Percentiles rank a stretch among this genome's conserved stretches.
Evolutionary conservation across 768 basidiomycete species (phyloP).

Genomic region (Strobilomyces confusus): DNA sequence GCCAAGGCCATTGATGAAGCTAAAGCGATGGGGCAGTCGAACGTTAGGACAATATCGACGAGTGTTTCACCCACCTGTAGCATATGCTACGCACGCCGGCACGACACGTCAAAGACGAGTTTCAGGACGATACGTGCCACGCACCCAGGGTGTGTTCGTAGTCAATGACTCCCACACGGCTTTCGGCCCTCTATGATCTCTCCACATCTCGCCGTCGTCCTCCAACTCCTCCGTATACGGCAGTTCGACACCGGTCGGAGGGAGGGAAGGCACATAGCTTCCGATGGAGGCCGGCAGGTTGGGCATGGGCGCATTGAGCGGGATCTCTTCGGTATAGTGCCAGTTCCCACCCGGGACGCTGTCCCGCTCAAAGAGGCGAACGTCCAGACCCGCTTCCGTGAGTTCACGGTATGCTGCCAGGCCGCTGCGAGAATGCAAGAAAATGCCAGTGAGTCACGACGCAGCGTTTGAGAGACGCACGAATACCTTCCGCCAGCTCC

Average conservation of each 20-base stretch:
- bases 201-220: conserved; percentile 3
- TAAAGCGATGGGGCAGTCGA: background rate
- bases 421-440: conserved; percentile 7
- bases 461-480: background rate
- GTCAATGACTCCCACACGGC: conserved; percentile 14
- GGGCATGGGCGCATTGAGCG: conserved; percentile 10
- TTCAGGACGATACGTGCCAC: background rate
- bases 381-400: conserved; percentile 13
- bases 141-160: conserved; percentile 9
- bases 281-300: conserved; percentile 1
- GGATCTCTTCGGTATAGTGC: conserved; percentile 16
- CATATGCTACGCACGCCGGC: too few species aligned
- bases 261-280: conserved; percentile 12
- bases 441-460: background rate
- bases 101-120: too few species aligned
- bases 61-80: background rate
- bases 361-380: conserved; percentile 17
- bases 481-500: conserved; percentile 15
- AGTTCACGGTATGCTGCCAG: conserved; percentile 11
- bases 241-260: background rate
- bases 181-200: conserved; percentile 11
- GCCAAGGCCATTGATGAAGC: conserved; percentile 19
- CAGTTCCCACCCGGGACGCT: conserved; percentile 11
- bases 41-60: background rate
- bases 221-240: conserved; percentile 13